Base-by-base conservation (phyloP, 2,329 filamentous ascomycete species). In the Knufia fluminis region DNA sequence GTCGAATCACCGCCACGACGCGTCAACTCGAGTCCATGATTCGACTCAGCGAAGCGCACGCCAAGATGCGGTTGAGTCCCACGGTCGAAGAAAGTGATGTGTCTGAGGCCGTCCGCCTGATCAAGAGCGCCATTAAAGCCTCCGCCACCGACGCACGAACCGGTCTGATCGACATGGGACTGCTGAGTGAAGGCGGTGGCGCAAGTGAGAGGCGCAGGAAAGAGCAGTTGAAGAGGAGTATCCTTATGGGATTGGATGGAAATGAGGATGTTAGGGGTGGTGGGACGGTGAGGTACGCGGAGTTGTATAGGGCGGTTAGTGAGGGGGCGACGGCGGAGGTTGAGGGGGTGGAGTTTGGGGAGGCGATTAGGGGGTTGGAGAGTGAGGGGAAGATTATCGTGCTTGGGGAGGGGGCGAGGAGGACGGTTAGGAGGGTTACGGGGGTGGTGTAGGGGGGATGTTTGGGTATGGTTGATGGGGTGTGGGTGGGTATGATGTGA, bases 11-110 rank as follows among this genome's bases (percentile, higher is more conserved):
- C 0, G 92, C 92, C 35, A 98, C 92, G 2, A 98, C 94, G 0
- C 81, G 92, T 64, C 92, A 98, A 69, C 77, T 98, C 4, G 94
- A 98, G 70, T 92, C 85, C 40, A 98, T 98, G 94, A 97, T 98
- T 64, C 91, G 92, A 54, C 83, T 98, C 2, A 73, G 90, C 1
- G 92, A 98, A 72, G 92, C 90, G 0, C 94, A 98, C 68, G 94
- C 92, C 44, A 96, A 96, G 68, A 98, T 98, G 94, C 85, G 92
- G 3, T 78, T 98, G 3, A 80, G 85, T 0, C 66, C 74, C 2
- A 78, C 75, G 12, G 92, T 98, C 36, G 89, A 86, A 0, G 79
- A 77, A 23, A 77, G 78, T 43, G 94, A 98, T 61, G 94, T 98
- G 4, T 72, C 80, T 44, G 92, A 98, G 71, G 90, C 92, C 0